Conservation (phyloP, 352 stramenopile genomes). For the Peronospora tabacina region DNA sequence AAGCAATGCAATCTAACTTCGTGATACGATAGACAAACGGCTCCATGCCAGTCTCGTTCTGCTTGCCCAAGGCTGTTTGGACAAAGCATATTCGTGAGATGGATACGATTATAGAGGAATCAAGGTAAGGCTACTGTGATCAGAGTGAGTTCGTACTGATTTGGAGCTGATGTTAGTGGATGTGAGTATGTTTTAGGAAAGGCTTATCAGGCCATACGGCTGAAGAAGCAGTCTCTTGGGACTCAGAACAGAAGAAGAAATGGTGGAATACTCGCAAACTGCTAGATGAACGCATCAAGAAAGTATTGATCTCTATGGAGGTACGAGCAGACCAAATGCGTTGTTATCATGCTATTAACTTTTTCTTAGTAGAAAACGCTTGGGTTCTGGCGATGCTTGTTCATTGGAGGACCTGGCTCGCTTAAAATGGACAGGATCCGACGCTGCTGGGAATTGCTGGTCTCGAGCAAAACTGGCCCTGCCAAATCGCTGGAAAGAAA, state of each 20-base stretch:
- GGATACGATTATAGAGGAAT: constrained; percentile 43
- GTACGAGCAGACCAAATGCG: constrained; percentile 18
- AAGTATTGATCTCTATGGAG: constrained; percentile 42
- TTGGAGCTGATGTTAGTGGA: constrained; percentile 1
- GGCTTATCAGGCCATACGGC: constrained; percentile 53
- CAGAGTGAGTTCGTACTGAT: not conserved
- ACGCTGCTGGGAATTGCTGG: constrained; percentile 34
- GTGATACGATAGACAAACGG: constrained; percentile 35
- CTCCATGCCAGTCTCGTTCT: constrained; percentile 39
- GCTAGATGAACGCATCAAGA: constrained; percentile 42
- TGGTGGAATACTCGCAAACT: constrained; percentile 69
- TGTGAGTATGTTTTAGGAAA: constrained; percentile 21
- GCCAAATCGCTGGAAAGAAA: constrained; percentile 20
- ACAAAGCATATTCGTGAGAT: constrained; percentile 34
- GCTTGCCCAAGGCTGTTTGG: constrained; percentile 38
- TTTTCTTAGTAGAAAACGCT: constrained; percentile 28
- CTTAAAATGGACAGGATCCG: constrained; percentile 6
- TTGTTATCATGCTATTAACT: constrained; percentile 2
- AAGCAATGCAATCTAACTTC: constrained; percentile 5
- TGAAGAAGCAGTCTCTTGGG: constrained; percentile 48
- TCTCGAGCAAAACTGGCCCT: not conserved
- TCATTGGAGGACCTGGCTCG: constrained; percentile 21
- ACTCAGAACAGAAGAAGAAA: constrained; percentile 51
- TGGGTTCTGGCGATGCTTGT: constrained; percentile 53
- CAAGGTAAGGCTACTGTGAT: constrained; percentile 32